Base-by-base conservation (phyloP, 371 early-diverging fungal genomes). In the Actinomortierella ambigua region DNA sequence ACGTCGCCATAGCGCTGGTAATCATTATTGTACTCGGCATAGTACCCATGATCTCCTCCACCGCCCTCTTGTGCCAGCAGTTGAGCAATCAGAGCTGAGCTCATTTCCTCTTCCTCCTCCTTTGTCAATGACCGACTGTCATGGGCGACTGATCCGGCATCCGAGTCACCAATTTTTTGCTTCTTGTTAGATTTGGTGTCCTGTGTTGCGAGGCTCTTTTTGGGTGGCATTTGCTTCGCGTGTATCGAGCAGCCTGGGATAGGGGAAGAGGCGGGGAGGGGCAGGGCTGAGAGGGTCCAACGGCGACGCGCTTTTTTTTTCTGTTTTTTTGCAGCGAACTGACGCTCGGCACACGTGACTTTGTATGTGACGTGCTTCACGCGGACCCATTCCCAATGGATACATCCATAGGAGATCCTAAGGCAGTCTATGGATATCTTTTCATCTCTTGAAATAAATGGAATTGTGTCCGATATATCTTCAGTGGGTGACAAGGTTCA, bases 21-120 rank as follows among this genome's bases (percentile, higher is more conserved):
- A 42, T 79, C 80, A 59, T 85, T 88, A 61, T 82, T 84, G 64
- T 88, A 88, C 66, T 88, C 87, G 18, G 82, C 81, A 65, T 88
- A 88, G 54, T 88, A 88, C 34, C 73, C 77, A 49, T 76, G 61
- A 46, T 78, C 80, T 51, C 76, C 81, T 18, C 59, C 69, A 53
- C 65, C 68, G 1, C 77, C 78, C 47, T 92, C 90, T 66, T 90
- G 87, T 8, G 91, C 90, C 27, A 92, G 68, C 59, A 92, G 75
- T 59, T 90, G 82, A 50, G 93, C 93, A 75, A 92, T 92, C 26
- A 88, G 70, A 8, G 90, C 93, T 24, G 88, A 87, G 65, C 90
- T 90, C 85, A 92, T 85, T 64, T 85, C 90, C 54, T 91, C 93
- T 64, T 92, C 93, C 67, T 92, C 85, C 50, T 87, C 87, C n/a